phyloP scores from a whole-genome alignment of 345 rosid species.

The Nephelium lappaceum region DNA sequence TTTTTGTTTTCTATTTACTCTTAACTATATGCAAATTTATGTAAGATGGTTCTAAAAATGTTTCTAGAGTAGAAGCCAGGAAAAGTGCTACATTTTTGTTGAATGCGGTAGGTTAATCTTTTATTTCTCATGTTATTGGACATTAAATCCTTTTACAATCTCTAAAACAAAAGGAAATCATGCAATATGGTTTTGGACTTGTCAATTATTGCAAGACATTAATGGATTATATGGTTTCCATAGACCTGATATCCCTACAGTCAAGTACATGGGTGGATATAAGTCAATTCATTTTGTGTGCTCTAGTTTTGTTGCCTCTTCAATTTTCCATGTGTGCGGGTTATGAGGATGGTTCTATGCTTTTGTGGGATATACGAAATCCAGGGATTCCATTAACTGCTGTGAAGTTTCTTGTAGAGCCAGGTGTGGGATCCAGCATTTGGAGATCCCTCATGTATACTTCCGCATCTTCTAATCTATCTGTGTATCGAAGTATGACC shows the following conservation, averaged over 20 bases:
- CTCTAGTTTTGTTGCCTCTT: constrained; percentile 5
- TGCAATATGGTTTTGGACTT: background rate
- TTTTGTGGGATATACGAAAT: constrained; percentile 84
- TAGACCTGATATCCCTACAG: background rate
- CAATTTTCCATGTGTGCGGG: constrained; percentile 45
- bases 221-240: background rate
- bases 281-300: background rate
- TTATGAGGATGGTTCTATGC: constrained; percentile 86
- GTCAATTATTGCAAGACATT: too few species aligned
- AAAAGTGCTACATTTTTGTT: too few species aligned
- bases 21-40: background rate
- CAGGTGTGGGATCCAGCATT: constrained; percentile 52
- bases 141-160: too few species aligned
- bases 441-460: constrained; percentile 13
- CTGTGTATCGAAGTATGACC: constrained; percentile 7
- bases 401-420: constrained; percentile 83
- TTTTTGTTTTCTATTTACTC: background rate
- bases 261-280: background rate
- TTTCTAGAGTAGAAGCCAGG: background rate
- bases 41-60: background rate
- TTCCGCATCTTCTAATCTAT: constrained; percentile 18
- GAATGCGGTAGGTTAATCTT: background rate
- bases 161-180: background rate
- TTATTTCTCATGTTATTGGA: too few species aligned
- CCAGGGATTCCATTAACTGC: constrained; percentile 62